phyloP scores from a whole-genome alignment of 78 protist species.

The Dictyostelium intermedium region DNA sequence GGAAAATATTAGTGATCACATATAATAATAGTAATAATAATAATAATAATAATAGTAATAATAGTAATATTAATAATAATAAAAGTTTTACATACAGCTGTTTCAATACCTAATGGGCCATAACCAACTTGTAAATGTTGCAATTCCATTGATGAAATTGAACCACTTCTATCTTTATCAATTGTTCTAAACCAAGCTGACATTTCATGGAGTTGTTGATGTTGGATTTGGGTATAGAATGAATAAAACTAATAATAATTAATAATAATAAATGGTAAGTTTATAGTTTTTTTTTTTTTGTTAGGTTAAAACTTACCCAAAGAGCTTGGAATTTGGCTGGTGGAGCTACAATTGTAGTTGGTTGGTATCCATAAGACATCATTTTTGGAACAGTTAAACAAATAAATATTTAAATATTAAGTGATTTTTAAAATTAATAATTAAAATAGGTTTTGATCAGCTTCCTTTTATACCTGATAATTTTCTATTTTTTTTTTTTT shows the following conservation, averaged over 20 bases:
- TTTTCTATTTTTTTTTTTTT: neutral
- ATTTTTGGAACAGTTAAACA: neutral
- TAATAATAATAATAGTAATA: neutral
- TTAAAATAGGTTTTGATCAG: neutral
- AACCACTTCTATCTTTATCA: slow-evolving; percentile 37
- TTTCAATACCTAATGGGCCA: slow-evolving; percentile 52
- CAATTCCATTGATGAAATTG: neutral
- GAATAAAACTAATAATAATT: slow-evolving; percentile 4
- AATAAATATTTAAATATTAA: neutral
- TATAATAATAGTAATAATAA: too few species aligned
- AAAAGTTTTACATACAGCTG: too few species aligned
- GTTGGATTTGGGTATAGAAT: neutral
- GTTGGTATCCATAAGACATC: neutral
- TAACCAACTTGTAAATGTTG: slow-evolving; percentile 31
- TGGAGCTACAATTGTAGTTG: neutral
- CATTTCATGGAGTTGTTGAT: slow-evolving; percentile 5
- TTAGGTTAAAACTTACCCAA: neutral
- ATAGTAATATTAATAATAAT: neutral
- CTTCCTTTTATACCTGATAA: neutral
- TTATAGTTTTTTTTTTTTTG: neutral
- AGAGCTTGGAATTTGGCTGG: neutral
- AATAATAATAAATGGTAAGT: neutral
- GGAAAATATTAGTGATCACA: too few species aligned
- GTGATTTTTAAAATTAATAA: neutral
- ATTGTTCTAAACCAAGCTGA: slow-evolving; percentile 28